A percentile compares a stretch with the other conserved stretches of the same genome.
These are phyloP conservation scores for Fraxinus ornus DNA, from an alignment of 305 asterid genomes.

Conservation along the genomic window DNA sequence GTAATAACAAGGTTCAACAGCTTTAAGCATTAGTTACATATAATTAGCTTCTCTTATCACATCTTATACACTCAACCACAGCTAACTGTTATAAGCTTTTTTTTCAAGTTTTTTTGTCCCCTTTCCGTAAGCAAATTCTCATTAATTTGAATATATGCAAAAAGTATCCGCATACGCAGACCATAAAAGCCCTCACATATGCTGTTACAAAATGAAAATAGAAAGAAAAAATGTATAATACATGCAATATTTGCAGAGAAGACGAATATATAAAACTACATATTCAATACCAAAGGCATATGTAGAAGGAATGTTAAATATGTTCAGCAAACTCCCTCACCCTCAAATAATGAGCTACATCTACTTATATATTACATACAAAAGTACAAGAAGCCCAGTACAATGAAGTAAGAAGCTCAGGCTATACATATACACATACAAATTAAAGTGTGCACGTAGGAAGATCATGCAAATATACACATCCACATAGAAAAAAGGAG, in stretches of 20 bases:
- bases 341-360: conserved; percentile 16
- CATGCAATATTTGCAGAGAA: conserved; percentile 14
- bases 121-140: conserved; percentile 16
- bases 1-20: conserved; percentile 8
- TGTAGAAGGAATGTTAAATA: conserved; percentile 13
- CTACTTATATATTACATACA: neutral
- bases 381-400: conserved; percentile 11
- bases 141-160: neutral
- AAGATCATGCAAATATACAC: neutral
- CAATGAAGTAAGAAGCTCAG: conserved; percentile 8
- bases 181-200: conserved; percentile 15
- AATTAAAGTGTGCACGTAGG: neutral
- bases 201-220: conserved; percentile 9
- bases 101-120: neutral
- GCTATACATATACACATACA: conserved; percentile 10
- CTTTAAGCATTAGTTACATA: conserved; percentile 13
- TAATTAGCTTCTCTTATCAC: conserved; percentile 2
- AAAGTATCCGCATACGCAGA: neutral
- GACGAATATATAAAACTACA: neutral
- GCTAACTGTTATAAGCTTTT: neutral
- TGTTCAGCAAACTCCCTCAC: conserved; percentile 7
- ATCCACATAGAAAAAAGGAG: conserved; percentile 6
- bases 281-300: conserved; percentile 5
- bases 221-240: conserved; percentile 7
- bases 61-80: conserved; percentile 5